phyloP scores from a whole-genome alignment of 495 filamentous ascomycete species.

The Tuber aestivum region DNA sequence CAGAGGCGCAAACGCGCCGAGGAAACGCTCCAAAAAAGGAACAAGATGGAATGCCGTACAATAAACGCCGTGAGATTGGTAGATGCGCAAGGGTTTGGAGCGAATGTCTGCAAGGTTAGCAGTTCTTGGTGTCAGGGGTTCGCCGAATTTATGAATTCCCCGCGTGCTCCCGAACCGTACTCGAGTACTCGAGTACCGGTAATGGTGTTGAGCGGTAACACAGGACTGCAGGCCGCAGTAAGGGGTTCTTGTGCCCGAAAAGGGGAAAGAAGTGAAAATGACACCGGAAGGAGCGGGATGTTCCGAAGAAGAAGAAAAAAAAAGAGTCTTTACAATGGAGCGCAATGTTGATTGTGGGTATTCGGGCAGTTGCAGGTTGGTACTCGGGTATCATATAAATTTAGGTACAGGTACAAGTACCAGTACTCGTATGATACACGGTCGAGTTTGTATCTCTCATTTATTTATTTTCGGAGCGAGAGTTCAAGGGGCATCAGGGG shows the following conservation, averaged over 20 bases:
- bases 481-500: neutral
- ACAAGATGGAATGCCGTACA: neutral
- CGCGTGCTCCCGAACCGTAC: conserved; percentile 15
- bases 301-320: too few relatives aligned
- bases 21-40: neutral
- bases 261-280: conserved; percentile 5
- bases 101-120: conserved; percentile 3
- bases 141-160: conserved; percentile 23
- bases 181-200: too few relatives aligned
- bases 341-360: neutral
- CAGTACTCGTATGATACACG: too few relatives aligned
- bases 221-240: conserved; percentile 4
- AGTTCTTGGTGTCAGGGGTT: conserved; percentile 21
- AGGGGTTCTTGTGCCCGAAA: conserved; percentile 7
- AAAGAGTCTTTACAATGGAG: neutral
- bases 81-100: neutral
- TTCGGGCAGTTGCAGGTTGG: neutral
- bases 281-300: conserved; percentile 17
- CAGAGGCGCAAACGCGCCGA: neutral
- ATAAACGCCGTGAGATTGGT: neutral
- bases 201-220: conserved; percentile 4
- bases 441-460: neutral
- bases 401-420: too few relatives aligned
- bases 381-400: neutral
- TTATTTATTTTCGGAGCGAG: neutral